A percentile compares a stretch with the other conserved stretches of the same genome.
Evolutionary conservation across 257 asterid genomes (phyloP).

Genomic region (Gentiana macrophylla): DNA sequence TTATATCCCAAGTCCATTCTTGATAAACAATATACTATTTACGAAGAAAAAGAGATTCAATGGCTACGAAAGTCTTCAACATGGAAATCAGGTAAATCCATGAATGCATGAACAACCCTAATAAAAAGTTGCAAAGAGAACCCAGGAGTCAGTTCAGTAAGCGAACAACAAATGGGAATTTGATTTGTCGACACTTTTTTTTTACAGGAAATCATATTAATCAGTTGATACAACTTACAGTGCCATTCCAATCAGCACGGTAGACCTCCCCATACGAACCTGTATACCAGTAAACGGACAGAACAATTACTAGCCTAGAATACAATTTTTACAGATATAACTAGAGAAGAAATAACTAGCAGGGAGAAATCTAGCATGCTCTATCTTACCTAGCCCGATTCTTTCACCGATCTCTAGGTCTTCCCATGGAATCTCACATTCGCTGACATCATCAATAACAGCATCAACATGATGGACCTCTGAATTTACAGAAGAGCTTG

Average conservation of each 20-base stretch:
- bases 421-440: slow-evolving; percentile 98
- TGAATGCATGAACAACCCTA: background rate
- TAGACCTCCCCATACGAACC: slow-evolving; percentile 99
- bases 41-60: too few species aligned
- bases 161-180: background rate
- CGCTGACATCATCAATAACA: slow-evolving; percentile 87
- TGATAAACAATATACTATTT: too few species aligned
- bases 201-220: too few species aligned
- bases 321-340: background rate
- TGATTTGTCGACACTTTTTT: slow-evolving; percentile 3
- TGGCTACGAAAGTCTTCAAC: too few species aligned
- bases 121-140: background rate
- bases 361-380: slow-evolving; percentile 8
- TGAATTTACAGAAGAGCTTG: slow-evolving; percentile 29
- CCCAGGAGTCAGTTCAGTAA: background rate
- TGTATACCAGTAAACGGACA: slow-evolving; percentile 14
- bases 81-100: too few species aligned
- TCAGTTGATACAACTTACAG: slow-evolving; percentile 39
- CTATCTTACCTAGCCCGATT: slow-evolving; percentile 85
- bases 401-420: slow-evolving; percentile 94
- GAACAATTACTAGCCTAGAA: background rate
- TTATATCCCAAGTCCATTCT: too few species aligned
- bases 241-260: slow-evolving; percentile 99
- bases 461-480: slow-evolving; percentile 39
- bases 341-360: background rate